Conservation (phyloP, 331 rosid genomes). For the Saraca asoca region DNA sequence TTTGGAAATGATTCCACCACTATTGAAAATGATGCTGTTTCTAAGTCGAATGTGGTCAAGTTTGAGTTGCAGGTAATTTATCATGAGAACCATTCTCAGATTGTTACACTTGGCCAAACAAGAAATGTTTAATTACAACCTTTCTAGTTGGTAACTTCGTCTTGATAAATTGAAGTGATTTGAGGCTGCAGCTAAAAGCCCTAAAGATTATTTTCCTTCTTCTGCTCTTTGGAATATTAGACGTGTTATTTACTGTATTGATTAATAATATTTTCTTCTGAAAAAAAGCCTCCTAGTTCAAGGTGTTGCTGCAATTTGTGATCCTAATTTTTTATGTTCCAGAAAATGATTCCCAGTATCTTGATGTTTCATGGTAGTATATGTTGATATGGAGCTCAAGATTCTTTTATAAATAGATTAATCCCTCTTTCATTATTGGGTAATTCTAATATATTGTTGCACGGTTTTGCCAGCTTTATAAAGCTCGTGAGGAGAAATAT, state of each 20-base stretch:
- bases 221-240: background rate
- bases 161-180: slow-evolving; percentile 1
- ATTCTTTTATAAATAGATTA: slow-evolving; percentile 1
- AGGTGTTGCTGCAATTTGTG: slow-evolving; percentile 4
- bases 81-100: slow-evolving; percentile 22
- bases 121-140: background rate
- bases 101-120: slow-evolving; percentile 23
- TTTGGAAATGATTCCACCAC: slow-evolving; percentile 61
- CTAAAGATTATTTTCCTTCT: background rate
- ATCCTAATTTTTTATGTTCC: background rate
- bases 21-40: slow-evolving; percentile 58
- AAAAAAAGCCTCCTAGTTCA: background rate
- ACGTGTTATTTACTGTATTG: background rate
- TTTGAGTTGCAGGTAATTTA: slow-evolving; percentile 90
- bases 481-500: slow-evolving; percentile 81
- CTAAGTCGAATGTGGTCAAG: slow-evolving; percentile 73
- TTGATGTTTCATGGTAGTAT: slow-evolving; percentile 2
- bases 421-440: slow-evolving; percentile 8
- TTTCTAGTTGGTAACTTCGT: background rate
- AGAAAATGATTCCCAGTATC: slow-evolving; percentile 1
- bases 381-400: slow-evolving; percentile 1
- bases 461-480: slow-evolving; percentile 65
- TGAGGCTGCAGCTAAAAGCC: slow-evolving; percentile 8
- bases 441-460: background rate
- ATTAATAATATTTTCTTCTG: background rate